phyloP scores from a whole-genome alignment of 352 stramenopile genomes.

The Phytophthora megakarya region DNA sequence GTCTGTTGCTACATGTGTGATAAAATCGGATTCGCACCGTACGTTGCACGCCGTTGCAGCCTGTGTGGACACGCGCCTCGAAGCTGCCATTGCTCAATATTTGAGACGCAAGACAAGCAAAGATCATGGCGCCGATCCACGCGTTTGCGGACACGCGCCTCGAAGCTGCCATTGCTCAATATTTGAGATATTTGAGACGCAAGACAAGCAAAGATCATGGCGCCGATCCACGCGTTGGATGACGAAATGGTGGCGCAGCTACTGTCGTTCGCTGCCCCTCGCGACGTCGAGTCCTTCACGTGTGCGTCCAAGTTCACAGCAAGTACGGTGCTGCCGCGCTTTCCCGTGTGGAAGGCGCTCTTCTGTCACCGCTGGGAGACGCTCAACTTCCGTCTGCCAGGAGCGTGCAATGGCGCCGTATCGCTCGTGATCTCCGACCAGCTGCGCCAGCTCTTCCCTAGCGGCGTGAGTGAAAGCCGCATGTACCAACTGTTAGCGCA shows the following conservation, averaged over 20 bases:
- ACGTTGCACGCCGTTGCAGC: slow-evolving; percentile 21
- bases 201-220: slow-evolving; percentile 23
- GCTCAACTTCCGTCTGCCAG: slow-evolving; percentile 38
- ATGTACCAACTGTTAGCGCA: slow-evolving; percentile 43
- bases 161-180: background rate
- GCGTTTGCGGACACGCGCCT: slow-evolving; percentile 11
- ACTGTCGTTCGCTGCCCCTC: slow-evolving; percentile 30
- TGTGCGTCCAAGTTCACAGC: slow-evolving; percentile 39
- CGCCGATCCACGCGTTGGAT: slow-evolving; percentile 36
- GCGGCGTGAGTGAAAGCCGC: slow-evolving; percentile 29
- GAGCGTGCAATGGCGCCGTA: slow-evolving; percentile 13
- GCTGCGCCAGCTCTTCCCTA: slow-evolving; percentile 31
- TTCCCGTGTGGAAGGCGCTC: slow-evolving; percentile 39
- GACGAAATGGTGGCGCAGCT: slow-evolving; percentile 39
- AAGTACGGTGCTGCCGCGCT: slow-evolving; percentile 32
- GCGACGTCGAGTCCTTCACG: slow-evolving; percentile 43
- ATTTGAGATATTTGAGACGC: too few relatives aligned
- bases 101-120: slow-evolving; percentile 5
- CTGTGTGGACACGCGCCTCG: background rate
- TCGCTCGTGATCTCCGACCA: slow-evolving; percentile 24
- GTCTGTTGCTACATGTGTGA: too few relatives aligned
- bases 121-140: slow-evolving; percentile 36
- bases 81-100: slow-evolving; percentile 5
- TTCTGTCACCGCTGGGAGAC: slow-evolving; percentile 42
- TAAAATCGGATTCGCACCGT: too few relatives aligned